These are phyloP conservation scores for Schizothecium vesticola DNA, from an alignment of 495 filamentous ascomycete species.

Conservation along the genomic window DNA sequence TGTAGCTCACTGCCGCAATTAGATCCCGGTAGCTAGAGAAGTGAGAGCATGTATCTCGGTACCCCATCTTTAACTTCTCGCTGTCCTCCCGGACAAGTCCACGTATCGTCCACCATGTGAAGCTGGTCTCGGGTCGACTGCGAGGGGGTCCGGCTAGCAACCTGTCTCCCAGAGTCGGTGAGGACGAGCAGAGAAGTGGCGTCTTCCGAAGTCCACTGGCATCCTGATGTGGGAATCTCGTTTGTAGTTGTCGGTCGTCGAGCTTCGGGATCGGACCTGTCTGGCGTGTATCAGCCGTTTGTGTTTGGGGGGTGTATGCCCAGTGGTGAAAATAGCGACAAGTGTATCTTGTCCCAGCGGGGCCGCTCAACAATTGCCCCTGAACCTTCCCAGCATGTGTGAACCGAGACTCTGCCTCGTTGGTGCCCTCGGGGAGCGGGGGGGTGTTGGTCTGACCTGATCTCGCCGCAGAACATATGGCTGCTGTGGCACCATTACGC, in stretches of 20 bases:
- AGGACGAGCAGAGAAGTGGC: neutral
- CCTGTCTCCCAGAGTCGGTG: neutral
- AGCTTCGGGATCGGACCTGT: neutral
- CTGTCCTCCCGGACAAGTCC: neutral
- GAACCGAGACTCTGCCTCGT: neutral
- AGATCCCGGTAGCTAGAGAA: neutral
- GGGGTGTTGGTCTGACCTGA: neutral
- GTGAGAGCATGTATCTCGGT: neutral
- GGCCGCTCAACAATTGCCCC: neutral
- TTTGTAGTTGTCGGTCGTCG: neutral
- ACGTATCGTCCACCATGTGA: neutral
- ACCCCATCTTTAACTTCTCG: neutral
- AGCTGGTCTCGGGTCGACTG: neutral
- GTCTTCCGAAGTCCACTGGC: neutral
- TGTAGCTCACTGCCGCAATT: neutral
- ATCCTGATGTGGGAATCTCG: neutral
- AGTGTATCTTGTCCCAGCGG: neutral
- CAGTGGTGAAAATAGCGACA: neutral
- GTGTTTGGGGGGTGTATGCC: neutral
- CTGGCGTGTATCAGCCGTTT: neutral
- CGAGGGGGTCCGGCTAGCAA: neutral
- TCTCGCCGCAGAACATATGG: neutral
- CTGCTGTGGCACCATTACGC: no score
- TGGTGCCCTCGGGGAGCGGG: neutral
- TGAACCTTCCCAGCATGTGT: neutral